Percentiles rank a stretch among this genome's conserved stretches.
These are phyloP conservation scores for Aspergillus avenaceus DNA, from an alignment of 495 filamentous ascomycete genomes.

Conservation along the genomic window DNA sequence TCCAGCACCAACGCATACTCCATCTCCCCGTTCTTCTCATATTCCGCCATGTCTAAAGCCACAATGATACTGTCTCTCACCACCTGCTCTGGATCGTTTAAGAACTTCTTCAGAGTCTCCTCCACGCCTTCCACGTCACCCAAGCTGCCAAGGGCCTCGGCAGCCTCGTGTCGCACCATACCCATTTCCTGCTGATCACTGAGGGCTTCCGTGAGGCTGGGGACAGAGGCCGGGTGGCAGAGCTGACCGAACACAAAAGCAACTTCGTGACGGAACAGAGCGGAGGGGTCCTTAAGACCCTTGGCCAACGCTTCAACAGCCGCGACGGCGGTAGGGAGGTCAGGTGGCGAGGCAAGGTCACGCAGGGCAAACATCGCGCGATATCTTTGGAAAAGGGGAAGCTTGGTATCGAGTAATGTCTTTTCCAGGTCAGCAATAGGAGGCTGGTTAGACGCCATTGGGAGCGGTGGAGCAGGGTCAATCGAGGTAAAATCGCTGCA, in stretches of 20 bases:
- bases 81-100: slow-evolving; percentile 86
- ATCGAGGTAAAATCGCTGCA: slow-evolving; percentile 88
- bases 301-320: slow-evolving; percentile 82
- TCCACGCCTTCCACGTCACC: slow-evolving; percentile 93
- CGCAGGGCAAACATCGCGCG: slow-evolving; percentile 96
- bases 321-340: slow-evolving; percentile 78
- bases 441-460: slow-evolving; percentile 52
- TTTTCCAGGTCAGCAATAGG: slow-evolving; percentile 70
- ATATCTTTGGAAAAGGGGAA: slow-evolving; percentile 87
- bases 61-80: slow-evolving; percentile 94
- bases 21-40: slow-evolving; percentile 79
- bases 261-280: slow-evolving; percentile 96
- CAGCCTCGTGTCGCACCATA: slow-evolving; percentile 98
- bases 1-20: slow-evolving; percentile 90
- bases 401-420: slow-evolving; percentile 69
- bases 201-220: slow-evolving; percentile 73
- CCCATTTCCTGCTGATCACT: slow-evolving; percentile 76
- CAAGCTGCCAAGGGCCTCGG: slow-evolving; percentile 93
- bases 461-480: slow-evolving; percentile 88
- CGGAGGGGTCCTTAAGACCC: slow-evolving; percentile 80
- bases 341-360: slow-evolving; percentile 87
- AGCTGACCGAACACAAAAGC: slow-evolving; percentile 98
- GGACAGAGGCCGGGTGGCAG: slow-evolving; percentile 92
- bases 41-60: slow-evolving; percentile 96
- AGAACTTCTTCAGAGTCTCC: slow-evolving; percentile 73